A percentile compares a stretch with the other conserved stretches of the same genome.
Evolutionary conservation across 257 asterid species (phyloP).

Genomic region (Lycium ferocissimum): DNA sequence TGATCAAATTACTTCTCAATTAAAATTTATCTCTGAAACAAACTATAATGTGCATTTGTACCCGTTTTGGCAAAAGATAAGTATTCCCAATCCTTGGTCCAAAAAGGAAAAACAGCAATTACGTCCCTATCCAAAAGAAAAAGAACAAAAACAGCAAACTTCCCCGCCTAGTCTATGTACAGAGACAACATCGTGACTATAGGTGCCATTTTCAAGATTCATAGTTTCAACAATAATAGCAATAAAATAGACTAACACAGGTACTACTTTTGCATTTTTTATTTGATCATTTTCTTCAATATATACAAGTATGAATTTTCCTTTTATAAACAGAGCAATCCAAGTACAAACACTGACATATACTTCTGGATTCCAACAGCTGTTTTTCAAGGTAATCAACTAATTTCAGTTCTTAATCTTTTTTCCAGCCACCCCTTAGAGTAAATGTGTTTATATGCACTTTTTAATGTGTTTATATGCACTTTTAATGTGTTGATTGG

Average conservation of each 20-base stretch:
- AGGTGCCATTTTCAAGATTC: not conserved
- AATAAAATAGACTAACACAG: not conserved
- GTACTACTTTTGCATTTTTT: too few relatives aligned
- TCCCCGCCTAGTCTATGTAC: not conserved
- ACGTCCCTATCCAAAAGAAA: not conserved
- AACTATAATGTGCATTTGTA: too few relatives aligned
- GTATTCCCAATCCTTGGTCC: not conserved
- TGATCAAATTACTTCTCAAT: too few relatives aligned
- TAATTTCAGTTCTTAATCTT: not conserved
- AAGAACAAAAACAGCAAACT: not conserved
- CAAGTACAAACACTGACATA: slow-evolving; percentile 35
- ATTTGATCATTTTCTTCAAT: not conserved
- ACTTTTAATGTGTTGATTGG: not conserved
- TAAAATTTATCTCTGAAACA: too few relatives aligned
- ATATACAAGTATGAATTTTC: slow-evolving; percentile 5
- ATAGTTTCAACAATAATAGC: not conserved
- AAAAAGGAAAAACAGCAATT: not conserved
- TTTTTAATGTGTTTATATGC: not conserved
- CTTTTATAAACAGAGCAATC: slow-evolving; percentile 20
- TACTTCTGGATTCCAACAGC: slow-evolving; percentile 33
- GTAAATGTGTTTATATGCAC: not conserved
- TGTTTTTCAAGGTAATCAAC: slow-evolving; percentile 44
- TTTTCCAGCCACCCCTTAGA: not conserved
- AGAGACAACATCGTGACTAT: not conserved
- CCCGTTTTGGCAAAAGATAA: too few relatives aligned